Conservation (phyloP, 2,329 filamentous ascomycete species). For the Ophiognomonia clavigignenti-juglandacearum region DNA sequence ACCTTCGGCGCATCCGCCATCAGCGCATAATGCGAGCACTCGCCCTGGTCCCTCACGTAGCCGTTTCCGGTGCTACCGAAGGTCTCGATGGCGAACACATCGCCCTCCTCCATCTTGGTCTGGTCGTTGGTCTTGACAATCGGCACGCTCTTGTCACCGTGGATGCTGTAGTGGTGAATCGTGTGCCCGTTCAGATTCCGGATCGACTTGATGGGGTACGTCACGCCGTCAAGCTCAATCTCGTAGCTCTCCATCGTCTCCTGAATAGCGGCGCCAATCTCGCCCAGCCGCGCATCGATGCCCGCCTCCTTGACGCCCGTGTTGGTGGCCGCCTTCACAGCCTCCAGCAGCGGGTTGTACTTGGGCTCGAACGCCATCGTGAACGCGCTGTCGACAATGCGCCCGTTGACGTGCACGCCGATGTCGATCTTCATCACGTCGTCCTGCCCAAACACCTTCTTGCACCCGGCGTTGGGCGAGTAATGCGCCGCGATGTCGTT, state of each 20-base stretch:
- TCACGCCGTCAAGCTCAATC: slow-evolving; percentile 74
- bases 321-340: slow-evolving; percentile 73
- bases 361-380: slow-evolving; percentile 70
- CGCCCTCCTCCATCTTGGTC: slow-evolving; percentile 97
- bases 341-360: slow-evolving; percentile 69
- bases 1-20: slow-evolving; percentile 68
- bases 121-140: slow-evolving; percentile 85
- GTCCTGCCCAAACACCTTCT: slow-evolving; percentile 63
- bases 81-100: slow-evolving; percentile 92
- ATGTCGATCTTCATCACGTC: slow-evolving; percentile 84
- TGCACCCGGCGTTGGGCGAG: slow-evolving; percentile 79
- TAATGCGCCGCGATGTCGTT: slow-evolving; percentile 83
- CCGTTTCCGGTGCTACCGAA: slow-evolving; percentile 92
- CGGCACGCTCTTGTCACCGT: slow-evolving; percentile 88
- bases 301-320: slow-evolving; percentile 87
- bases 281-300: slow-evolving; percentile 84
- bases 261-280: slow-evolving; percentile 79
- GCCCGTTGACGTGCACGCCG: slow-evolving; percentile 74
- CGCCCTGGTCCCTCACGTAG: slow-evolving; percentile 81
- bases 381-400: slow-evolving; percentile 78
- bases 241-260: slow-evolving; percentile 94
- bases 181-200: slow-evolving; percentile 87
- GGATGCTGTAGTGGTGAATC: slow-evolving; percentile 84
- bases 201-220: slow-evolving; percentile 77
- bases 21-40: slow-evolving; percentile 85